phyloP scores from a whole-genome alignment of 257 asterid genomes.

The Solanum lycopersicoides region DNA sequence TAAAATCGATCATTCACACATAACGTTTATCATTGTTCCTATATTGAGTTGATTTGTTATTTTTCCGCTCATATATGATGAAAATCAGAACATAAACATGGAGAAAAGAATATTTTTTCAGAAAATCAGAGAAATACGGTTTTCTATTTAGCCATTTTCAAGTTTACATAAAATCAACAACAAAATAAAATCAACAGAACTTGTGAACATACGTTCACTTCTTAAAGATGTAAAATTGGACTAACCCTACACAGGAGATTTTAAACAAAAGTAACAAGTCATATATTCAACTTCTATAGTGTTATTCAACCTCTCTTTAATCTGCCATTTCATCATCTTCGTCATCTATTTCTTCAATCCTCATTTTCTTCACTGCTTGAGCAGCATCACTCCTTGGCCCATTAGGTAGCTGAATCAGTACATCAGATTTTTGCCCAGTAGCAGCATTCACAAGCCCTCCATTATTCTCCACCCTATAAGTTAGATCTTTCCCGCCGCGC shows the following conservation, averaged over 20 bases:
- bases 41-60: no score
- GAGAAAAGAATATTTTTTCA: neutral
- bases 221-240: neutral
- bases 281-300: neutral
- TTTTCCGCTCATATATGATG: no score
- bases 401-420: constrained; percentile 55
- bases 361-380: constrained; percentile 72
- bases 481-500: constrained; percentile 22
- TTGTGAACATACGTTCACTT: neutral
- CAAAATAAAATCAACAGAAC: neutral
- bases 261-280: neutral
- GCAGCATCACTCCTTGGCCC: constrained; percentile 41
- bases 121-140: neutral
- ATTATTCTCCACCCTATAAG: constrained; percentile 63
- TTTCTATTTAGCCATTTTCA: neutral
- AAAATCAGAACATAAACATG: neutral
- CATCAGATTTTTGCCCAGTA: constrained; percentile 65
- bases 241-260: neutral
- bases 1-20: no score
- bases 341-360: constrained; percentile 59
- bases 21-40: no score
- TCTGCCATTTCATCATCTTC: constrained; percentile 57
- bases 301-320: neutral
- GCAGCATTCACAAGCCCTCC: constrained; percentile 78
- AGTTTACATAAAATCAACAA: neutral